Conservation (phyloP, 192 early-diverging fungal species). For the Coemansia sp. region DNA sequence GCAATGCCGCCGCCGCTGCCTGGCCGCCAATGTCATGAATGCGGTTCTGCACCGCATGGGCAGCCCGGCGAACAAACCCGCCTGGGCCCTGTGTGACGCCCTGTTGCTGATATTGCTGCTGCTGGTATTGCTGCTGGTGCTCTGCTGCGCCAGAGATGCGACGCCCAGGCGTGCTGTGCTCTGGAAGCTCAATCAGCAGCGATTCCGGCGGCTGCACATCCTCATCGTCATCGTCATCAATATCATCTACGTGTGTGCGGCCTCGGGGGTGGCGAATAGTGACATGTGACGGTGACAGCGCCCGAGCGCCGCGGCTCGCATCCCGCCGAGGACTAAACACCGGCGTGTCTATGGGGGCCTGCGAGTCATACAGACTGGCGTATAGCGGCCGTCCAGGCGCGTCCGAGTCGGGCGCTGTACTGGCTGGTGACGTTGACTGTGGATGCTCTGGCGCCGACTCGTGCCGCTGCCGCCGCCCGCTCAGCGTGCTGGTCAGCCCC, state of each 20-base stretch:
- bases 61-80: constrained; percentile 44
- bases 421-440: constrained; percentile 14
- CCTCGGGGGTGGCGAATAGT: not conserved
- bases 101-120: not conserved
- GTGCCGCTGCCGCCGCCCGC: constrained; percentile 34
- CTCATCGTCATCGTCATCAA: constrained; percentile 31
- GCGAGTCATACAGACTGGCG: constrained; percentile 19
- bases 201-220: constrained; percentile 39
- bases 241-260: not conserved
- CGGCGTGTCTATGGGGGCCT: constrained; percentile 14
- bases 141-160: not conserved
- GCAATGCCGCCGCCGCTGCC: constrained; percentile 16
- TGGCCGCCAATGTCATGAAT: constrained; percentile 47
- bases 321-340: constrained; percentile 11
- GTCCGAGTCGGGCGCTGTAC: constrained; percentile 18
- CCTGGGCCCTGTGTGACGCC: not conserved
- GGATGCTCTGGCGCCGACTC: constrained; percentile 16
- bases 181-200: constrained; percentile 33
- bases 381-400: constrained; percentile 4
- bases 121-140: not conserved
- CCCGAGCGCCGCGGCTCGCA: not conserved
- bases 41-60: constrained; percentile 36
- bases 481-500: constrained; percentile 43
- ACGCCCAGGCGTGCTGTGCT: not conserved
- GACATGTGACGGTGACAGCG: not conserved